Percentiles rank a stretch among this genome's conserved stretches.
phyloP scores from a whole-genome alignment of 1,284 basidiomycete species.

The Pseudozyma tsukubaensis region DNA sequence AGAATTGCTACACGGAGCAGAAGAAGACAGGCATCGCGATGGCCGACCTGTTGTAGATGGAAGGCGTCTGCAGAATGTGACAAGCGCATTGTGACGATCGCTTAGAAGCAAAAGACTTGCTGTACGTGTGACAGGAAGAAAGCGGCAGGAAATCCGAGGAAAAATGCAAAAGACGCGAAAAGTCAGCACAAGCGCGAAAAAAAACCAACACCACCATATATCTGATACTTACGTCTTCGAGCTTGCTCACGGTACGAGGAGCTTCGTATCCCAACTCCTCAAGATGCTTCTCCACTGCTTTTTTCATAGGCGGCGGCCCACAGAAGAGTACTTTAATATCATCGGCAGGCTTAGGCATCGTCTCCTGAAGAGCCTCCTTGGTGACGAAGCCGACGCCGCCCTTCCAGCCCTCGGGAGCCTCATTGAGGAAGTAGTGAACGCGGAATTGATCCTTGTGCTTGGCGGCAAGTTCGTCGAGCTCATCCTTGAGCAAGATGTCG shows the following conservation, averaged over 20 bases:
- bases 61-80: neutral
- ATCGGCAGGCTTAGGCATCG: constrained; percentile 63
- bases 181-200: neutral
- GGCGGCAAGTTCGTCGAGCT: constrained; percentile 82
- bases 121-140: neutral
- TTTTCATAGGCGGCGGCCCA: constrained; percentile 93
- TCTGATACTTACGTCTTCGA: constrained; percentile 28
- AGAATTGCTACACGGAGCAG: too few relatives aligned
- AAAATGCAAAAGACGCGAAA: neutral
- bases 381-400: constrained; percentile 91
- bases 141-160: neutral
- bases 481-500: constrained; percentile 79
- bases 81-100: neutral
- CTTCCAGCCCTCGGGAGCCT: constrained; percentile 85
- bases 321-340: constrained; percentile 70
- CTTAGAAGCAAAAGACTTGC: constrained; percentile 4
- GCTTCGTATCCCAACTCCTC: constrained; percentile 86
- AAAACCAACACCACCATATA: neutral
- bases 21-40: too few relatives aligned
- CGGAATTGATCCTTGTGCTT: constrained; percentile 77
- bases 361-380: constrained; percentile 87
- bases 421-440: constrained; percentile 90
- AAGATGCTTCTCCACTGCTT: constrained; percentile 95
- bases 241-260: constrained; percentile 78
- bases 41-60: too few relatives aligned